phyloP scores from a whole-genome alignment of 495 filamentous ascomycete genomes.

The Xylaria curta region DNA sequence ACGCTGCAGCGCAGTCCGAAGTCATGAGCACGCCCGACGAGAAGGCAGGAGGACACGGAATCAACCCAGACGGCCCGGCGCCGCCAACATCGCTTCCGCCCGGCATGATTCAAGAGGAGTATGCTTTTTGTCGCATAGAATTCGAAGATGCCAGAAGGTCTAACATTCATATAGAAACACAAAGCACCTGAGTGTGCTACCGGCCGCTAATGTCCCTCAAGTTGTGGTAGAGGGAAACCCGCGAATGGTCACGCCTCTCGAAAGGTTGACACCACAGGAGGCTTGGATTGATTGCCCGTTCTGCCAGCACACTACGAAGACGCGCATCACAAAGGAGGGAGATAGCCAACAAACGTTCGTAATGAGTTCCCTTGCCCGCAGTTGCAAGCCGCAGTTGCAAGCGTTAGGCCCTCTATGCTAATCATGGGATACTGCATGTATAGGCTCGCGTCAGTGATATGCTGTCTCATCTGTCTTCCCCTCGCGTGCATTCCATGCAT shows the following conservation, averaged over 20 bases:
- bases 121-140: background rate
- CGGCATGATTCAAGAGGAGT: conserved; percentile 26
- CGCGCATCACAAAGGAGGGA: conserved; percentile 32
- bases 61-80: conserved; percentile 4
- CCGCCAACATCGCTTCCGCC: conserved; percentile 11
- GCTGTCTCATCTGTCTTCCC: conserved; percentile 42
- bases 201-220: background rate
- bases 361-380: background rate
- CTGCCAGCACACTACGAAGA: conserved; percentile 36
- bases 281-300: conserved; percentile 45
- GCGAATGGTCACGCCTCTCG: conserved; percentile 37
- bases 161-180: background rate
- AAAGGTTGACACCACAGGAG: conserved; percentile 31
- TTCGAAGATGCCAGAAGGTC: background rate
- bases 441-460: conserved; percentile 39
- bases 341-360: conserved; percentile 42
- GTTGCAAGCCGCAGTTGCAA: background rate
- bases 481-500: conserved; percentile 43
- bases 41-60: background rate
- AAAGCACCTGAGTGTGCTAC: background rate
- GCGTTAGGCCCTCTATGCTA: background rate
- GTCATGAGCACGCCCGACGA: background rate
- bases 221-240: conserved; percentile 15
- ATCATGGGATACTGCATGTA: background rate
- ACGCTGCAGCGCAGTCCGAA: background rate